Evolutionary conservation across 2,329 filamentous ascomycete species (phyloP).

Genomic region (Scytalidium sp.): DNA sequence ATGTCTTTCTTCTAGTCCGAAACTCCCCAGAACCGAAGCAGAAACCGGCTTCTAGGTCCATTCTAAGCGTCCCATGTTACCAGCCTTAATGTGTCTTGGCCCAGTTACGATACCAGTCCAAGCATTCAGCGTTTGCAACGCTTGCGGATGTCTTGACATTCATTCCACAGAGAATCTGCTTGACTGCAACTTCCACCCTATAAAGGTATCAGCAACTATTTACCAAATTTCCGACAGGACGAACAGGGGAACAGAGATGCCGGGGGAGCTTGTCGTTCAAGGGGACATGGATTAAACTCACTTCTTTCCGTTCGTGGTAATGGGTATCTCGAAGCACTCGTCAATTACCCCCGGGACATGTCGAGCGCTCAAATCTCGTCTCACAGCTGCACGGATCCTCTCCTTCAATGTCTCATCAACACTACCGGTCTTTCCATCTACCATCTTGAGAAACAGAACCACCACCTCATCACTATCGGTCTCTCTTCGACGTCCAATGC

Average conservation of each 20-base stretch:
- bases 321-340: conserved; percentile 75
- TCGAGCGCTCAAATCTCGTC: conserved; percentile 76
- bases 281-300: conserved; percentile 39
- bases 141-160: conserved; percentile 86
- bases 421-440: conserved; percentile 15
- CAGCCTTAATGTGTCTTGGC: conserved; percentile 41
- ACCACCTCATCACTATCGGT: conserved; percentile 34
- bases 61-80: too few species aligned
- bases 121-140: conserved; percentile 85
- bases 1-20: too few species aligned
- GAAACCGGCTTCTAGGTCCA: too few species aligned
- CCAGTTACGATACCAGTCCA: conserved; percentile 88
- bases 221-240: background rate
- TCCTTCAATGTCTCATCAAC: conserved; percentile 60
- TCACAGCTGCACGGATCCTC: conserved; percentile 65
- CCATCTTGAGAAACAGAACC: conserved; percentile 87
- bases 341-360: conserved; percentile 86
- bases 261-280: too few species aligned
- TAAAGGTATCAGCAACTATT: background rate
- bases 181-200: conserved; percentile 90
- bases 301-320: conserved; percentile 96
- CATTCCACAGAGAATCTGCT: conserved; percentile 89
- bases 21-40: too few species aligned
- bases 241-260: background rate
- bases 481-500: conserved; percentile 70